phyloP scores from a whole-genome alignment of 2,329 filamentous ascomycete species.

The Torrubiellomyces zombiae region DNA sequence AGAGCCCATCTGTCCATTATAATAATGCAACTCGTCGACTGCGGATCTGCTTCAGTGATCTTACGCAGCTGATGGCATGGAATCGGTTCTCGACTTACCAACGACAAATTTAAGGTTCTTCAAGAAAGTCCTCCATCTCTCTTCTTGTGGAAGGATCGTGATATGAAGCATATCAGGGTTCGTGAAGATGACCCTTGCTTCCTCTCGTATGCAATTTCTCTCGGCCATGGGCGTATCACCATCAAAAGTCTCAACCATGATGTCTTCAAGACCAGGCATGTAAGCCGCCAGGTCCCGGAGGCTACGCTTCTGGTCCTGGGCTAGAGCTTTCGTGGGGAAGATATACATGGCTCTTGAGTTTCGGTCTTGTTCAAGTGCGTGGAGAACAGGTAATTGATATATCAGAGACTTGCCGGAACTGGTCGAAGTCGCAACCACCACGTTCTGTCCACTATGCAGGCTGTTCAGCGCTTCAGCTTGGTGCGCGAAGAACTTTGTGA shows the following conservation, averaged over 20 bases:
- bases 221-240: slow-evolving; percentile 78
- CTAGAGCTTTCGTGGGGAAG: slow-evolving; percentile 91
- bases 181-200: slow-evolving; percentile 86
- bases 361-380: slow-evolving; percentile 64
- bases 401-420: slow-evolving; percentile 97
- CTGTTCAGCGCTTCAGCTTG: slow-evolving; percentile 89
- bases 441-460: slow-evolving; percentile 63
- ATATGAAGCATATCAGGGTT: slow-evolving; percentile 98
- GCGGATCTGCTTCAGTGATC: too few relatives aligned
- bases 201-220: slow-evolving; percentile 66
- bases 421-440: slow-evolving; percentile 88
- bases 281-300: slow-evolving; percentile 70
- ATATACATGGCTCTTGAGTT: slow-evolving; percentile 87
- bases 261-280: slow-evolving; percentile 59
- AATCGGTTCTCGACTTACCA: slow-evolving; percentile 25
- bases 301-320: slow-evolving; percentile 83
- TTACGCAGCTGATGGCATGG: too few relatives aligned
- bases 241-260: slow-evolving; percentile 84
- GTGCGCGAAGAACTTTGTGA: slow-evolving; percentile 75
- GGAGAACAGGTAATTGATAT: slow-evolving; percentile 83
- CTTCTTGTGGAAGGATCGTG: slow-evolving; percentile 83
- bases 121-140: slow-evolving; percentile 75
- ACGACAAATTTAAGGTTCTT: slow-evolving; percentile 83
- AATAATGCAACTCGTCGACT: slow-evolving; percentile 84
- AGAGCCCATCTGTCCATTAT: slow-evolving; percentile 86